These are phyloP conservation scores for Teunomyces panamensis DNA, from an alignment of 805 yeast genomes.

Conservation along the genomic window DNA sequence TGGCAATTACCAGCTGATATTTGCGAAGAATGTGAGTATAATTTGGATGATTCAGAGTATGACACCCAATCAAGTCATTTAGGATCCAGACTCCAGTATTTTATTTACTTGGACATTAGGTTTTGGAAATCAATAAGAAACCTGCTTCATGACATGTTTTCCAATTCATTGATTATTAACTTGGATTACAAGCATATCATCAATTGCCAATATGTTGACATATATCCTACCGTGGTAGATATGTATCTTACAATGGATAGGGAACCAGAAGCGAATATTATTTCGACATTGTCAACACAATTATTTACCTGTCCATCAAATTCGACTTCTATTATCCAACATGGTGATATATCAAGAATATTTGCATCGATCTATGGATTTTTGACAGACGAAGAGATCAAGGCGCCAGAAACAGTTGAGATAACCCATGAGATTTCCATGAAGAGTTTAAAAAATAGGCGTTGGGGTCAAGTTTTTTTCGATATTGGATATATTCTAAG, in stretches of 20 bases:
- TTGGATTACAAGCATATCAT: slow-evolving; percentile 53
- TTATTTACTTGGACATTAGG: slow-evolving; percentile 64
- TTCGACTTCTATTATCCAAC: slow-evolving; percentile 58
- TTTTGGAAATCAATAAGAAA: slow-evolving; percentile 65
- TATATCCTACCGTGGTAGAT: slow-evolving; percentile 73
- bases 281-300: slow-evolving; percentile 77
- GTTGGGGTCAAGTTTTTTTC: slow-evolving; percentile 75
- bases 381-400: slow-evolving; percentile 52
- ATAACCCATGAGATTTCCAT: slow-evolving; percentile 37
- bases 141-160: slow-evolving; percentile 59
- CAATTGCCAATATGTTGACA: slow-evolving; percentile 77
- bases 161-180: slow-evolving; percentile 62
- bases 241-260: slow-evolving; percentile 71
- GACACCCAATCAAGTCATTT: slow-evolving; percentile 22
- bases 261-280: slow-evolving; percentile 80
- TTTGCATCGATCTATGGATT: slow-evolving; percentile 62
- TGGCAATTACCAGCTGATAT: slow-evolving; percentile 49
- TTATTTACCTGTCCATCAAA: slow-evolving; percentile 86
- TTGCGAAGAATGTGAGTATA: slow-evolving; percentile 48
- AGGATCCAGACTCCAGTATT: slow-evolving; percentile 59
- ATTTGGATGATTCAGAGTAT: slow-evolving; percentile 27
- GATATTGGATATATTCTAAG: slow-evolving; percentile 78
- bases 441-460: slow-evolving; percentile 57
- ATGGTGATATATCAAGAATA: slow-evolving; percentile 63
- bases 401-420: slow-evolving; percentile 42